Conservation (phyloP, 352 stramenopile species). For the Albugo laibachii region DNA sequence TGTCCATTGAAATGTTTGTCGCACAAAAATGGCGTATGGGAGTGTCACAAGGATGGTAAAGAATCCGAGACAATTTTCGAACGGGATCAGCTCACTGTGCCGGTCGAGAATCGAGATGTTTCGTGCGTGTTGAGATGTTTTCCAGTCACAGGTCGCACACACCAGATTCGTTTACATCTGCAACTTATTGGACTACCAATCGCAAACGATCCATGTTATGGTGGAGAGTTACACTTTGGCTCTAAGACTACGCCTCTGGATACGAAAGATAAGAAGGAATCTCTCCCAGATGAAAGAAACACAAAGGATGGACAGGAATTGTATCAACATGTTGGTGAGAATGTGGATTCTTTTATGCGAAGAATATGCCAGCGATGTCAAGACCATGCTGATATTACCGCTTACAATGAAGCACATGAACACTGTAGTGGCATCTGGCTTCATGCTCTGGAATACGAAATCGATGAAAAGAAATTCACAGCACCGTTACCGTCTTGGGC, state of each 20-base stretch:
- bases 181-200: constrained; percentile 86
- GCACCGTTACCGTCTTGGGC: too few relatives aligned
- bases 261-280: constrained; percentile 26
- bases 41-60: constrained; percentile 70
- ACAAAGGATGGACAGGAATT: constrained; percentile 7
- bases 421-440: constrained; percentile 78
- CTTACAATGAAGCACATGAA: constrained; percentile 67
- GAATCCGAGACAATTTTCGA: constrained; percentile 73
- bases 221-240: constrained; percentile 84
- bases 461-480: constrained; percentile 7
- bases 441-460: constrained; percentile 75
- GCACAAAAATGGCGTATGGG: constrained; percentile 62
- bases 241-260: constrained; percentile 24
- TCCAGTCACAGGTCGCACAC: constrained; percentile 84
- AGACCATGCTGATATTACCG: constrained; percentile 25
- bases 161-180: constrained; percentile 95
- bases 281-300: constrained; percentile 12
- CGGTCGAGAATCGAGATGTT: not conserved
- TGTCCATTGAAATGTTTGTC: constrained; percentile 68
- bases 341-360: constrained; percentile 47
- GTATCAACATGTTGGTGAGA: constrained; percentile 31
- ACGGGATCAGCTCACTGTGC: constrained; percentile 41
- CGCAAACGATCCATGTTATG: constrained; percentile 95
- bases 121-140: too few relatives aligned
- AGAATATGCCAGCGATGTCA: constrained; percentile 65